Conservation (phyloP, 257 asterid genomes). For the Verbascum thapsus region DNA sequence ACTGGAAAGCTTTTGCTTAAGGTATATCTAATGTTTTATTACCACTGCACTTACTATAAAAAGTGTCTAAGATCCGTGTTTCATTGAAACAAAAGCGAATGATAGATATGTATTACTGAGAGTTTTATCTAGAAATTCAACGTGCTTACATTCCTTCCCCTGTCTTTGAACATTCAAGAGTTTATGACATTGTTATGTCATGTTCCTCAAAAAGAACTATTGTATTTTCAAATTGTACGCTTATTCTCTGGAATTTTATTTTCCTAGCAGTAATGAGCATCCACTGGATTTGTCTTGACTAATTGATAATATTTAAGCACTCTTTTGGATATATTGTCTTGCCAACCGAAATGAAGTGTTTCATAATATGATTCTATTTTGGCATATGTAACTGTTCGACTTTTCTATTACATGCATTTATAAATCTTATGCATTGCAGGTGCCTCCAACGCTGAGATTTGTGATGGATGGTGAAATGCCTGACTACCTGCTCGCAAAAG, state of each 20-base stretch:
- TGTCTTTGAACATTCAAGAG: neutral
- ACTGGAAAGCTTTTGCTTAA: constrained; percentile 96
- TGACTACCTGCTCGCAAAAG: constrained; percentile 88
- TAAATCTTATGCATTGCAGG: constrained; percentile 47
- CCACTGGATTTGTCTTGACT: neutral
- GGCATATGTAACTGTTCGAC: neutral
- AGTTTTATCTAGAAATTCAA: neutral
- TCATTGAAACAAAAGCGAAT: neutral
- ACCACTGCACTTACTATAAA: constrained; percentile 8
- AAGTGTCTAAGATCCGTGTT: neutral
- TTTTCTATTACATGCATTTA: constrained; percentile 7
- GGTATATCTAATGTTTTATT: constrained; percentile 43
- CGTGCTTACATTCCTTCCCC: neutral
- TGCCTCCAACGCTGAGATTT: constrained; percentile 93
- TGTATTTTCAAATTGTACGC: neutral
- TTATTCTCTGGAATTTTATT: neutral
- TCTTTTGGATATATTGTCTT: neutral
- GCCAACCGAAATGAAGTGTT: neutral
- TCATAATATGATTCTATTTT: neutral
- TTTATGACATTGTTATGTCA: neutral
- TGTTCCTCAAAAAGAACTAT: neutral
- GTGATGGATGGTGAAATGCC: constrained; percentile 99
- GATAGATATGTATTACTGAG: neutral
- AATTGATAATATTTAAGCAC: neutral
- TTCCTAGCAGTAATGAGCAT: neutral